Evolutionary conservation across 768 basidiomycete genomes (phyloP), one percentile per base, ranked within the genome.

Genomic region (Psilocybe cyanescens): DNA sequence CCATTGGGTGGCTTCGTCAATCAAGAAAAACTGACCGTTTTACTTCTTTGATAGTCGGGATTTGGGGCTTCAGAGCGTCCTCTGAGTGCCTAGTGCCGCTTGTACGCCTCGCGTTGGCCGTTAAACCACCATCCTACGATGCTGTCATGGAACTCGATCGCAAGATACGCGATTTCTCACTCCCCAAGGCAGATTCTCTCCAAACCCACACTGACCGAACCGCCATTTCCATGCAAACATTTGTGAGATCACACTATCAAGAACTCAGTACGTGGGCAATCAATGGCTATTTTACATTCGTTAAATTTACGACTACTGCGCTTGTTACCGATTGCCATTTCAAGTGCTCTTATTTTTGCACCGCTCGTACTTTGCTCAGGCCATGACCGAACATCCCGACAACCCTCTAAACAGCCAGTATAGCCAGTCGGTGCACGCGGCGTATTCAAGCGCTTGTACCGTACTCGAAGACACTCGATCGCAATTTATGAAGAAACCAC

Each of bases 361-460:
- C 68, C 78, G 86, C 53, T 78, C 79, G 17, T 85, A 80, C 69
- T 87, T 87, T 66, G 83, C 83, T 8, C 83, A 84, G 66, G 85
- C 83, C 4, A 76, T 87, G 71, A 71, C 78, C 2, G 80, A 83
- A 58, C 68, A 81, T 58, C 78, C 83, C 1, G 67, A 72, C 1
- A 76, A 85, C 63, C 84, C 86, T 0, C 65, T 85, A 62, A 69
- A 71, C 52, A 82, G 80, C 55, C 78, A 81, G 5, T 82, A 83
- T 62, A 73, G 78, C 29, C 77, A 79, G 35, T 87, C 86, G 8
- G 83, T 87, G 53, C 57, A 78, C 14, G 78, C 80, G 8, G 79
- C 84, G 19, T 86, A 86, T 72, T 74, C 79, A 29, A 77, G 81
- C 52, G 84, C 85, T 5, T 83, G 77, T 55, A 69, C 69, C 30